Evolutionary conservation across 2,329 filamentous ascomycete genomes (phyloP).

Genomic region (Colletotrichum somersetense): DNA sequence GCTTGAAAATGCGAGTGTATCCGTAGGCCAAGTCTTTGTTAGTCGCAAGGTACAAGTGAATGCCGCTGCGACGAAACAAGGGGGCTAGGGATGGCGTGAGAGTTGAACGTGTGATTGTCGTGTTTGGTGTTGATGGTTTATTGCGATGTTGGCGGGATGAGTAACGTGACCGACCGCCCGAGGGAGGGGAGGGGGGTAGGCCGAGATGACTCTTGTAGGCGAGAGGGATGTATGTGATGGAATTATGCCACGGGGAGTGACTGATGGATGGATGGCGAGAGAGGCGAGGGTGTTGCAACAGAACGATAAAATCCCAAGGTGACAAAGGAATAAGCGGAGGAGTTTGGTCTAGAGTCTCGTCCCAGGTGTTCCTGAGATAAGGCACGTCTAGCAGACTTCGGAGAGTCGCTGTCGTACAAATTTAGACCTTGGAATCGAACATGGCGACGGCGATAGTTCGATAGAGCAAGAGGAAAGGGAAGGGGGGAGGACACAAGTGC

Average conservation of each 20-base stretch:
- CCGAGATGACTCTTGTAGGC: slow-evolving; percentile 41
- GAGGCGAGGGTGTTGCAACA: slow-evolving; percentile 35
- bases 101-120: slow-evolving; percentile 16
- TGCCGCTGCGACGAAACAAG: slow-evolving; percentile 56
- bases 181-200: slow-evolving; percentile 16
- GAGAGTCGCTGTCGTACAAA: slow-evolving; percentile 63
- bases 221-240: slow-evolving; percentile 32
- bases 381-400: slow-evolving; percentile 63
- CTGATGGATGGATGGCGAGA: slow-evolving; percentile 38
- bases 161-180: slow-evolving; percentile 35
- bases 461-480: slow-evolving; percentile 54
- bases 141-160: slow-evolving; percentile 31
- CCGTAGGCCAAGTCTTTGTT: slow-evolving; percentile 36
- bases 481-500: slow-evolving; percentile 49
- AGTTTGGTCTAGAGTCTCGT: slow-evolving; percentile 49
- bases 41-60: slow-evolving; percentile 65
- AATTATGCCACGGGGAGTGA: slow-evolving; percentile 42
- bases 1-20: slow-evolving; percentile 29
- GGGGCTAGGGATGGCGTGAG: slow-evolving; percentile 44
- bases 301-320: slow-evolving; percentile 40
- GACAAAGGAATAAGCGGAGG: slow-evolving; percentile 52
- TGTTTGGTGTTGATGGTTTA: slow-evolving; percentile 32
- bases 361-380: slow-evolving; percentile 36
- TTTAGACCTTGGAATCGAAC: slow-evolving; percentile 67
- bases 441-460: slow-evolving; percentile 66